Conservation (phyloP, 768 basidiomycete species). For the Pisolithus orientalis region DNA sequence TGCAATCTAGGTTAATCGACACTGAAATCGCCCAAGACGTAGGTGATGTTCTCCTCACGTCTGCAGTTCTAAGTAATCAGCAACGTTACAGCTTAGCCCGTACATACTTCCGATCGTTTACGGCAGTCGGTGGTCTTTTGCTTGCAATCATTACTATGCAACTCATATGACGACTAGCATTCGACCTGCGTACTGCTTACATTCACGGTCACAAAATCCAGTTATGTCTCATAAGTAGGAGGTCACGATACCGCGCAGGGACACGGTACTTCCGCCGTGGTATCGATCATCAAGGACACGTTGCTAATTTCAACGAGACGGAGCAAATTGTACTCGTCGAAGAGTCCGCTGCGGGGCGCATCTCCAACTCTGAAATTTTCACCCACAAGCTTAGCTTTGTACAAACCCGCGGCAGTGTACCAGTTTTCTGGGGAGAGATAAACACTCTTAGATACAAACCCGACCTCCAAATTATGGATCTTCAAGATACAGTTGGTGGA, state of each 20-base stretch:
- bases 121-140: slow-evolving; percentile 64
- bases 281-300: slow-evolving; percentile 81
- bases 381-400: slow-evolving; percentile 76
- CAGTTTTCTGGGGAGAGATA: slow-evolving; percentile 94
- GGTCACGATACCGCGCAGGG: slow-evolving; percentile 90
- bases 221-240: slow-evolving; percentile 85
- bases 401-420: slow-evolving; percentile 90
- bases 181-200: slow-evolving; percentile 72
- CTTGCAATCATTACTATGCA: not conserved
- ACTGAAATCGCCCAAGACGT: slow-evolving; percentile 59
- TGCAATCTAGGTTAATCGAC: slow-evolving; percentile 59
- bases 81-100: slow-evolving; percentile 58
- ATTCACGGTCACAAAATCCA: slow-evolving; percentile 77
- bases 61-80: slow-evolving; percentile 5
- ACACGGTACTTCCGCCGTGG: slow-evolving; percentile 97
- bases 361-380: slow-evolving; percentile 39
- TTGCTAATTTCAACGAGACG: slow-evolving; percentile 97
- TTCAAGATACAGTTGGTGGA: slow-evolving; percentile 68
- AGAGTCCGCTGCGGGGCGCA: slow-evolving; percentile 37
- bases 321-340: slow-evolving; percentile 89
- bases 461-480: slow-evolving; percentile 93
- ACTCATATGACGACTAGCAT: slow-evolving; percentile 45
- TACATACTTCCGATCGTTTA: slow-evolving; percentile 93
- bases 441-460: slow-evolving; percentile 95
- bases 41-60: slow-evolving; percentile 22